A percentile compares a stretch with the other conserved stretches of the same genome.
Conservation (phyloP, 140 eudicot species). For the Flaveria floridana region DNA sequence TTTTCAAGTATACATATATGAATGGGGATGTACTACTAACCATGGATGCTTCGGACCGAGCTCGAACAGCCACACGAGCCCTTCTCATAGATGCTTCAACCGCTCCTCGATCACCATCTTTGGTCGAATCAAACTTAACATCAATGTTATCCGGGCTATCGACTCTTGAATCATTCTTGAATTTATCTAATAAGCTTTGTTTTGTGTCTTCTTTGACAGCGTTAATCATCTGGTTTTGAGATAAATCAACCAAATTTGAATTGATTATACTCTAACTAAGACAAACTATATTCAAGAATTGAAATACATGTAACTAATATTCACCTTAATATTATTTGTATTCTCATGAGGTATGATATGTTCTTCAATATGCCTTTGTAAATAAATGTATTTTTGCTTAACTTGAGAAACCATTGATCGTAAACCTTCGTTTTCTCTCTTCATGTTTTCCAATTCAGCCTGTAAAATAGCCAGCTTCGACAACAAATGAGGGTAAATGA, state of each 20-base stretch:
- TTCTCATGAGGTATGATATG: constrained; percentile 25
- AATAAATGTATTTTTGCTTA: constrained; percentile 40
- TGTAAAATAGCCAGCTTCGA: constrained; percentile 41
- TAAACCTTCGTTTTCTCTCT: constrained; percentile 52
- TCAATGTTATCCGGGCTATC: constrained; percentile 31
- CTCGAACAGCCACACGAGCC: constrained; percentile 60
- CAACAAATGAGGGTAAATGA: constrained; percentile 4
- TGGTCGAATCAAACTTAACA: constrained; percentile 24
- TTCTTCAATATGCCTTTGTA: constrained; percentile 40
- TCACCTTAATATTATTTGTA: constrained; percentile 30
- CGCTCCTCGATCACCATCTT: constrained; percentile 30
- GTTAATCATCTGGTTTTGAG: constrained; percentile 16
- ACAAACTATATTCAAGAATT: not conserved
- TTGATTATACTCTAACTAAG: not conserved
- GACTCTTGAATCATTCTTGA: constrained; percentile 18
- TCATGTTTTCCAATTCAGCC: constrained; percentile 44
- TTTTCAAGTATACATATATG: not conserved
- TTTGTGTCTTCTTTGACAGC: constrained; percentile 23
- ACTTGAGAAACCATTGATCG: constrained; percentile 48
- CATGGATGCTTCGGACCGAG: constrained; percentile 53
- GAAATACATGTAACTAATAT: not conserved
- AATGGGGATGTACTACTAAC: constrained; percentile 26
- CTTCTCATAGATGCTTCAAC: constrained; percentile 48
- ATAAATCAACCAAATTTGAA: not conserved
- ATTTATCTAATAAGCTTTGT: constrained; percentile 32